A percentile compares a stretch with the other conserved stretches of the same genome.
Conservation (phyloP, 1,139 yeast genomes). For the Blastobotrys raffinosifermentans region DNA sequence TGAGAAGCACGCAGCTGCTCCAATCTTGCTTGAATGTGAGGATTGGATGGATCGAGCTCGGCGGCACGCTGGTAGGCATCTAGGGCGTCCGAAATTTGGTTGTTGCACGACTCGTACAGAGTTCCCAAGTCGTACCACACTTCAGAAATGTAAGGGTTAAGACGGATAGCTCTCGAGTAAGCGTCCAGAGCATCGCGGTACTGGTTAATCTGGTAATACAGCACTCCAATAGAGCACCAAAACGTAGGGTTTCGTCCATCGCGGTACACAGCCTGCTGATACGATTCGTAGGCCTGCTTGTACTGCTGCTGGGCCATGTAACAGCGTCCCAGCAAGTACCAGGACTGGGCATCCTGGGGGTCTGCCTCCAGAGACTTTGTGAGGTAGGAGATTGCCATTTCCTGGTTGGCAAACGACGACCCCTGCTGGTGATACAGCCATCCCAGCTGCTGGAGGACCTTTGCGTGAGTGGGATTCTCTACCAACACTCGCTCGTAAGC, state of each 20-base stretch:
- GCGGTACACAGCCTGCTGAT: slow-evolving; percentile 96
- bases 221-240: slow-evolving; percentile 98
- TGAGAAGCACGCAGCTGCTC: slow-evolving; percentile 74
- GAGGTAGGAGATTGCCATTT: slow-evolving; percentile 72
- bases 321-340: slow-evolving; percentile 95
- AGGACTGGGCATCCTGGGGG: slow-evolving; percentile 86
- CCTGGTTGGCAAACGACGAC: slow-evolving; percentile 68
- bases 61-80: slow-evolving; percentile 98
- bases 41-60: slow-evolving; percentile 87
- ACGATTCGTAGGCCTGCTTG: slow-evolving; percentile 94
- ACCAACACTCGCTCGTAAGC: slow-evolving; percentile 90
- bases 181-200: slow-evolving; percentile 97
- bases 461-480: slow-evolving; percentile 90
- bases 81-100: slow-evolving; percentile 88
- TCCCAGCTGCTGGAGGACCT: slow-evolving; percentile 92
- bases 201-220: slow-evolving; percentile 92
- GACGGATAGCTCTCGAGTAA: slow-evolving; percentile 89
- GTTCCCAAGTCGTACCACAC: slow-evolving; percentile 99
- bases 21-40: slow-evolving; percentile 87
- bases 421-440: slow-evolving; percentile 88
- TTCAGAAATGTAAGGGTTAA: slow-evolving; percentile 92
- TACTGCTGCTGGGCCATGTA: slow-evolving; percentile 95
- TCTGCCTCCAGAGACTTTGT: slow-evolving; percentile 86
- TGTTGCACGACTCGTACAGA: slow-evolving; percentile 91
- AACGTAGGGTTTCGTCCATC: slow-evolving; percentile 96